Evolutionary conservation across 345 rosid species (phyloP), one percentile per base, ranked within the genome.

Genomic region (Euphorbia pulcherrima): DNA sequence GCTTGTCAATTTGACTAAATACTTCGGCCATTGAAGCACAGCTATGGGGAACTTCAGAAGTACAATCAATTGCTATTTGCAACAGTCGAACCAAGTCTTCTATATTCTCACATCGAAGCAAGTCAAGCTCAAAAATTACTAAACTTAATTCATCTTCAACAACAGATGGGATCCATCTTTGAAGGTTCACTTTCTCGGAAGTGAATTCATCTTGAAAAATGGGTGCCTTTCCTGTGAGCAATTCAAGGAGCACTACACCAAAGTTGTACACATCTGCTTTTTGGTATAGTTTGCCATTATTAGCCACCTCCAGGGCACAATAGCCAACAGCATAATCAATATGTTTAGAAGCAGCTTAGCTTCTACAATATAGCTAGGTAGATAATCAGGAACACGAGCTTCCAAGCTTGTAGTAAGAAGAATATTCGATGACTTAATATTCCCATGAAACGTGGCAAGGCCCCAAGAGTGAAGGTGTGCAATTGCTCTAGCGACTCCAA

Each of bases 231-330:
- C 47, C 47, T 41, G 85, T 82, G 30, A 76, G 75, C 64, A 76
- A 67, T 66, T 82, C 85, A 52, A 82, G 65, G 17, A 82, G 75
- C 65, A 82, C 56, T n/a, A 82, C 73, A 0, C 85, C 85, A 27
- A 82, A 82, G 75, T 82, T 82, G 77, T 82, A 79, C 41, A 82
- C 85, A 68, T 82, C 85, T 1, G 85, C 85, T 41, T 79, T 82
- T 56, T 78, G 85, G 54, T 82, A 82, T 53, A 82, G 73, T 73
- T 77, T 79, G 30, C 71, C 79, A 27, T 74, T 48, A 62, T 79
- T 81, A 6, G 80, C 79, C 40, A 82, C 81, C 66, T 82, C 85
- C 0, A 83, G 81, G 6, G 83, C 85, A 9, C 80, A 77, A 29
- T 82, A 79, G 30, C 83, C 83, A 21, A 6, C 47, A 41, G 3